Base-by-base conservation (phyloP, 129 eudicot genomes). In the Scalesia atractyloides region DNA sequence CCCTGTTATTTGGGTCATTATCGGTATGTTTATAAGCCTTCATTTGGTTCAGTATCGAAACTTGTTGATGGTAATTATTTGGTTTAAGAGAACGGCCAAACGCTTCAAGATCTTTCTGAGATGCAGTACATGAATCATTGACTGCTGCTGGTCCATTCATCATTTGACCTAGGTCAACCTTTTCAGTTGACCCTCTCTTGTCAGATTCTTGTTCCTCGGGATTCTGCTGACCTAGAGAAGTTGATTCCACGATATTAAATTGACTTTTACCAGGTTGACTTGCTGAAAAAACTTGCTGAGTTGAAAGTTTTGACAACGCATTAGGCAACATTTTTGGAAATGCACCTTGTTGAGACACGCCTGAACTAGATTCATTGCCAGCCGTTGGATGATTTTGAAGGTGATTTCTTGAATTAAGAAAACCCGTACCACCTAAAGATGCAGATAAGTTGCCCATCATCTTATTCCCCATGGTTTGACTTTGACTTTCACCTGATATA, bases 41-140 rank as follows among this genome's bases (percentile, higher is more conserved):
- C 86, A 87, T 78, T 85, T 89, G 96, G 76, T 93, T 81, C 74
- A 81, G 81, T 60, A 90, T 79, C 11, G 98, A 83, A 76, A 68
- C 72, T 36, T 73, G 83, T 73, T 84, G 74, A 30, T 82, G 81
- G 14, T 70, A 54, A 70, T 37, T 85, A 75, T 82, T 85, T 41
- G 98, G 87, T 76, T 83, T 89, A 65, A 86, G 74, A 39, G 92
- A 83, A 69, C 89, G 96, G 24, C 96, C 96, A 77, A 89, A 92
- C 15, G 86, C 98, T 87, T 89, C 95, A 69, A 84, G 74, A 72
- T 89, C 96, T 61, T 78, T 85, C 64, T 83, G 89, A 47, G 85
- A 80, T 52, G 87, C 88, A 73, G 84, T 64, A 24, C 9, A 58
- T 20, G 90, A 77, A 73, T 80, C 88, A 59, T 70, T 78, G 18